phyloP scores from a whole-genome alignment of 345 rosid genomes.

The Tarenaya hassleriana region DNA sequence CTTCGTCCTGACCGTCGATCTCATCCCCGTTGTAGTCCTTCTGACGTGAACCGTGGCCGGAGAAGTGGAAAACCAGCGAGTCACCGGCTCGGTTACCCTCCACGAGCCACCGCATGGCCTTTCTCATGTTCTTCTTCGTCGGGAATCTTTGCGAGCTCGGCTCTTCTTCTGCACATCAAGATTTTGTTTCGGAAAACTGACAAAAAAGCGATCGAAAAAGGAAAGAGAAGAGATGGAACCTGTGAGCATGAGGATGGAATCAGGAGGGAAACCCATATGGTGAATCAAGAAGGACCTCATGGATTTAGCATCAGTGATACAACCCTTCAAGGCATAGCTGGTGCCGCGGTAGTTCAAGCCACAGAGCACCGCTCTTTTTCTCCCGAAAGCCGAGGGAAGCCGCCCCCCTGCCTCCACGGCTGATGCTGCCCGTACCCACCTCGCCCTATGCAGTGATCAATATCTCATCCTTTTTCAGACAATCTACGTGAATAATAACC shows the following conservation, averaged over 20 bases:
- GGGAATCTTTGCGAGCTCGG: constrained; percentile 44
- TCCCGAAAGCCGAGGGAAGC: constrained; percentile 34
- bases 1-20: constrained; percentile 63
- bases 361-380: constrained; percentile 59
- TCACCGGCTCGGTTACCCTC: constrained; percentile 63
- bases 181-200: constrained; percentile 5
- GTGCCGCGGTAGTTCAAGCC: constrained; percentile 47
- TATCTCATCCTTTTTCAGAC: too few species aligned
- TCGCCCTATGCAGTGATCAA: too few species aligned
- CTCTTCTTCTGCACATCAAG: constrained; percentile 56
- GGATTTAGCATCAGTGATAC: constrained; percentile 51
- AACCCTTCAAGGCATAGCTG: constrained; percentile 45
- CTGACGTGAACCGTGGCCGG: constrained; percentile 71
- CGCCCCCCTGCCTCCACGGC: too few species aligned
- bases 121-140: constrained; percentile 60
- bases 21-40: constrained; percentile 47
- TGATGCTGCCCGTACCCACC: not conserved
- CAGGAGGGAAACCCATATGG: constrained; percentile 43
- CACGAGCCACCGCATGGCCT: constrained; percentile 65
- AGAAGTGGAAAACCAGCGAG: constrained; percentile 75
- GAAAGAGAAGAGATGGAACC: constrained; percentile 13
- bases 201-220: not conserved
- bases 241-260: constrained; percentile 41
- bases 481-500: too few species aligned
- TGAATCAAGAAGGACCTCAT: constrained; percentile 48